Evolutionary conservation across 2,329 filamentous ascomycete genomes (phyloP).

Genomic region (Didymella segeticola): DNA sequence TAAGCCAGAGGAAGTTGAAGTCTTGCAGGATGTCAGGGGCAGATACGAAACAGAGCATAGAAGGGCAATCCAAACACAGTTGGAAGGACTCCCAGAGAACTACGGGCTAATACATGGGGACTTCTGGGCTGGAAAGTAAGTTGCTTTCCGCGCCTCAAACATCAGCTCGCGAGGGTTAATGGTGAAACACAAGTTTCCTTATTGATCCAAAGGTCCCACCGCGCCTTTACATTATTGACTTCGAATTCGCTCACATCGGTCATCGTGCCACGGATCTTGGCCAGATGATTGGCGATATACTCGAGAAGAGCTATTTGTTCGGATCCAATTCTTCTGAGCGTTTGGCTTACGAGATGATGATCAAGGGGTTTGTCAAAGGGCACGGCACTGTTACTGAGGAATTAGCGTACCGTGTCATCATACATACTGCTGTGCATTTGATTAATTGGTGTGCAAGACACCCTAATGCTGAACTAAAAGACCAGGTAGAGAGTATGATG

Average conservation of each 20-base stretch:
- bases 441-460: conserved; percentile 2
- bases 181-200: background rate
- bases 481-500: background rate
- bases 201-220: background rate
- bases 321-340: background rate
- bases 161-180: background rate
- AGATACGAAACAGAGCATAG: background rate
- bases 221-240: conserved; percentile 1
- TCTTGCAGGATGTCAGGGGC: background rate
- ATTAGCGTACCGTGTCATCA: background rate
- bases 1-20: background rate
- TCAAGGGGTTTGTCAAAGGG: background rate
- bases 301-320: background rate
- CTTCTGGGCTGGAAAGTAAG: conserved; percentile 6
- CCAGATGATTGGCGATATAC: conserved; percentile 1
- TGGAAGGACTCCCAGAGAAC: no score
- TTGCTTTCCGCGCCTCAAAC: background rate
- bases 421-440: conserved; percentile 1
- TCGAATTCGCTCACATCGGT: background rate
- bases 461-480: background rate
- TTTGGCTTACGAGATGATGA: background rate
- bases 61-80: background rate
- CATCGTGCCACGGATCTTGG: background rate
- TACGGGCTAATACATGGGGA: background rate
- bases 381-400: background rate